Percentiles rank a stretch among this genome's conserved stretches.
phyloP scores from a whole-genome alignment of 768 basidiomycete genomes.

The Macrolepiota fuliginosa region DNA sequence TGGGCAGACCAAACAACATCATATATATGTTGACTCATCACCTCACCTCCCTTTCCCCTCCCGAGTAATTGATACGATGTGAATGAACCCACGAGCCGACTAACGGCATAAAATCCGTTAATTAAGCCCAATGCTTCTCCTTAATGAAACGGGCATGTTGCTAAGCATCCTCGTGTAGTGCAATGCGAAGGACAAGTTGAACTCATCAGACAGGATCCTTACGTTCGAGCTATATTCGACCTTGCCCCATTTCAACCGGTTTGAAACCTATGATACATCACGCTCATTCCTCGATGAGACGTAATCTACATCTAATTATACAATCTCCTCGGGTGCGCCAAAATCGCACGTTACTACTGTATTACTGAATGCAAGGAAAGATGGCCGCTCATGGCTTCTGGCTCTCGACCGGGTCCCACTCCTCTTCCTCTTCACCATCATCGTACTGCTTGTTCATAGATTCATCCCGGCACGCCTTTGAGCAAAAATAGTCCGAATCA shows the following conservation, averaged over 20 bases:
- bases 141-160: slow-evolving; percentile 4
- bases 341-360: not conserved
- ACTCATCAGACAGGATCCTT: not conserved
- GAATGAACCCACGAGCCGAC: not conserved
- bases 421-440: slow-evolving; percentile 6
- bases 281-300: not conserved
- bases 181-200: not conserved
- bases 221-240: not conserved
- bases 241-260: not conserved
- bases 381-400: not conserved
- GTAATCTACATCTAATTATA: not conserved
- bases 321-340: not conserved
- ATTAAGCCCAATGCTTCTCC: not conserved
- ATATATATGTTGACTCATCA: not conserved
- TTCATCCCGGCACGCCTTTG: slow-evolving; percentile 54
- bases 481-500: slow-evolving; percentile 61
- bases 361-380: not conserved
- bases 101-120: slow-evolving; percentile 8
- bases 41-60: not conserved
- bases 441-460: slow-evolving; percentile 47
- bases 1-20: not conserved
- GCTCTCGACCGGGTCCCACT: slow-evolving; percentile 2
- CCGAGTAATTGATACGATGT: not conserved
- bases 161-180: not conserved
- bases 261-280: not conserved